Evolutionary conservation across 2,329 filamentous ascomycete genomes (phyloP), one percentile per base, ranked within the genome.

Genomic region (Aphanoascus verrucosus): DNA sequence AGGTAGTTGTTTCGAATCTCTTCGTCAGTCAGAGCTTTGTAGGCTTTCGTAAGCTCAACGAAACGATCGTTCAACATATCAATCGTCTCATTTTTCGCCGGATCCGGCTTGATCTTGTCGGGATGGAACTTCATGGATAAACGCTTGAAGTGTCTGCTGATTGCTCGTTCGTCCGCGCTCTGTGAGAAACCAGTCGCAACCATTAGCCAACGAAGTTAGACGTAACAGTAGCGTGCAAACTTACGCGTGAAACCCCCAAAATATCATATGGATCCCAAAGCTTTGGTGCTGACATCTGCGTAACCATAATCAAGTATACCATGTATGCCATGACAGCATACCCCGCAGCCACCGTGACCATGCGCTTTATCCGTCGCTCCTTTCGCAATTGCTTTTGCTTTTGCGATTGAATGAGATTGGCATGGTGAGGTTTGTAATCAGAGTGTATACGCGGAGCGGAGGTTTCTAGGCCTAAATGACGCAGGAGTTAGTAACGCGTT

Each of bases 211-310:
- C 31, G 28, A 15, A 41, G 32, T 28, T 14, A 40, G 8, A 6
- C 20, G 17, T 23, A 19, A n/a, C 23, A 50, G 3, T 5, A 34
- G n/a, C 45, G 14, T 15, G 28, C 57, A 49, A 49, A 64, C 78
- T 62, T 74, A 88, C 85, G 70, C 90, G 86, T 61, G 86, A 82
- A 54, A 98, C 79, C 44, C 87, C 88, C 54, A 98, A 74, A 62
- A 98, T 94, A 61, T 94, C 87, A 72, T 97, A 98, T 1, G 93
- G 93, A 71, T 98, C 94, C 87, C 91, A 98, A 54, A 95, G 78
- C 72, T 93, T 88, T 46, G 83, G 79, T 31, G 77, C 71, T 1
- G 82, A 81, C 54, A 80, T 80, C 61, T 86, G 81, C 53, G 89
- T 93, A 48, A 86, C 83, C 56, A 83, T 68, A 66, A 97, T 95